Conservation (phyloP, 768 basidiomycete genomes). For the Mycena rosella region DNA sequence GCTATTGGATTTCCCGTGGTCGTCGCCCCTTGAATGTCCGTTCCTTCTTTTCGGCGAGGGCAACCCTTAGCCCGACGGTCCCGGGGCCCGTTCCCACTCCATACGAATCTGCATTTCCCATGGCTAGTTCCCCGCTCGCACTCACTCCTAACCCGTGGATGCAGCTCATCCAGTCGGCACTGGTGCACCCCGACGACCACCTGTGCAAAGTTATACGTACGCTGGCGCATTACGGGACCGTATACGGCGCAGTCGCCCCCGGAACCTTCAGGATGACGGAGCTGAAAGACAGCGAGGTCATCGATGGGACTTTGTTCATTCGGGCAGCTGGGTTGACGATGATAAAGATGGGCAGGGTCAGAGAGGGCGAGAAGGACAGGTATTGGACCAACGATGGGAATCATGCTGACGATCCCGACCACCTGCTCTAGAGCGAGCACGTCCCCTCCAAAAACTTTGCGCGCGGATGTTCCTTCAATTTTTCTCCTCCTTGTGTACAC, state of each 20-base stretch:
- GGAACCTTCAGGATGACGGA: slow-evolving; percentile 19
- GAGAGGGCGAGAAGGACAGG: slow-evolving; percentile 21
- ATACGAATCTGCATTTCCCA: slow-evolving; percentile 34
- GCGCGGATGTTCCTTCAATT: slow-evolving; percentile 16
- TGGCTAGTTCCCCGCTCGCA: slow-evolving; percentile 49
- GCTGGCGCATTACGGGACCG: slow-evolving; percentile 18
- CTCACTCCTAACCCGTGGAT: slow-evolving; percentile 70
- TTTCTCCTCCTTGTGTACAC: slow-evolving; percentile 16
- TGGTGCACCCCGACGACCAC: slow-evolving; percentile 13
- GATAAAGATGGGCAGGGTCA: slow-evolving; percentile 18
- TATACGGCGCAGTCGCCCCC: slow-evolving; percentile 11
- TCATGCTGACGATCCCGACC: slow-evolving; percentile 24
- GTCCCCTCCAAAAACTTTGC: slow-evolving; percentile 16
- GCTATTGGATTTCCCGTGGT: slow-evolving; percentile 70
- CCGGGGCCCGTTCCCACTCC: slow-evolving; percentile 17
- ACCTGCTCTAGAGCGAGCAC: slow-evolving; percentile 19
- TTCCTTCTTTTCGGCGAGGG: slow-evolving; percentile 56
- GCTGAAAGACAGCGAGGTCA: slow-evolving; percentile 12
- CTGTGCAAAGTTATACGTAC: slow-evolving; percentile 45
- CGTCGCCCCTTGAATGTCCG: slow-evolving; percentile 62
- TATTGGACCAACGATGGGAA: slow-evolving; percentile 23
- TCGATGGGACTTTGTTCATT: slow-evolving; percentile 25
- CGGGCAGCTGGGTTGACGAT: slow-evolving; percentile 22
- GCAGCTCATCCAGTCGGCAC: slow-evolving; percentile 58
- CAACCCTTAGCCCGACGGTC: slow-evolving; percentile 5